Evolutionary conservation across 306 rosid species (phyloP), one percentile per base, ranked within the genome.

Genomic region (Geum urbanum): DNA sequence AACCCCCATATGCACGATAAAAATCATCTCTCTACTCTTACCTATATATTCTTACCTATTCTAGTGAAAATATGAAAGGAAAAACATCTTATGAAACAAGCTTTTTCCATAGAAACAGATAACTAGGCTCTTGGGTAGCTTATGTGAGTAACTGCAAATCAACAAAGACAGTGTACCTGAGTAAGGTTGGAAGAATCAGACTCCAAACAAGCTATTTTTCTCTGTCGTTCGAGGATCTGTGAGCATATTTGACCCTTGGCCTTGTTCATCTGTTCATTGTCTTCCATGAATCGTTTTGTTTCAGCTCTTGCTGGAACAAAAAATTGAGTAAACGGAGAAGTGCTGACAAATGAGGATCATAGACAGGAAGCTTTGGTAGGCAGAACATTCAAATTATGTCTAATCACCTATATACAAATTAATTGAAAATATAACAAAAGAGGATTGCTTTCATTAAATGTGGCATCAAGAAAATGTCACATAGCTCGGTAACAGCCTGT

Each of bases 161-260:
- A 37, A 13, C 44, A 35, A 32, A 47, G 39, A 49, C 8, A 61
- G 60, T 48, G 44, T 67, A 91, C 98, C 98, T 90, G 94, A 1
- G 76, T 55, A 77, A 92, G 89, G n/a, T 87, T 81, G 76, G 81
- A 81, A 4, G 70, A 74, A 76, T 92, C 88, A 71, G 74, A 71
- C 75, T 88, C 97, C 82, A 86, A 63, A 24, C 89, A 73, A 67
- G 82, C 74, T 58, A 70, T 74, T 76, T 69, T 85, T 61, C 80
- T 84, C 80, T 82, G 96, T 49, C 77, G 86, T 75, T 83, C 94
- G 78, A 92, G 71, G 59, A 88, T 86, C 82, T 78, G 81, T 5
- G 80, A 86, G 90, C 98, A 88, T 61, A 87, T 68, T 71, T 88
- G 89, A n/a, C 87, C 91, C 79, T 85, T 88, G 0, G 76, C 78